Percentiles rank a stretch among this genome's conserved stretches.
phyloP scores from a whole-genome alignment of 2,329 filamentous ascomycete genomes.

The Parastagonospora nodorum region DNA sequence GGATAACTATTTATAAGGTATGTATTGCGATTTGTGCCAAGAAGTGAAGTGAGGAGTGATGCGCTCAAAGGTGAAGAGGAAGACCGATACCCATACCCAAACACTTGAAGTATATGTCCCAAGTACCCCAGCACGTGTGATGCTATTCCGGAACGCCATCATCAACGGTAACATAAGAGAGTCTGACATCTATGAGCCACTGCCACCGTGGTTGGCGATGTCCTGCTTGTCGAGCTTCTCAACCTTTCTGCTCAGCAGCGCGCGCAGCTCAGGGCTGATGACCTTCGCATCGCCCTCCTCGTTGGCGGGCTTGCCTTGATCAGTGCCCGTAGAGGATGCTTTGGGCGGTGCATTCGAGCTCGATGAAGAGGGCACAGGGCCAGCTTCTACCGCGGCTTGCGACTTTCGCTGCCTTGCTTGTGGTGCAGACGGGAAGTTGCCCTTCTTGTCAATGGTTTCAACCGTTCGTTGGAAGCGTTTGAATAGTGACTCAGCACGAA shows the following conservation, averaged over 20 bases:
- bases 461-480: constrained; percentile 85
- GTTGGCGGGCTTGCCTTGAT: constrained; percentile 43
- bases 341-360: constrained; percentile 17
- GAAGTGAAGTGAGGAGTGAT: constrained; percentile 7
- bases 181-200: constrained; percentile 9
- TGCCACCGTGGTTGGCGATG: constrained; percentile 40
- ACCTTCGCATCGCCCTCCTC: constrained; percentile 52
- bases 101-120: neutral
- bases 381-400: constrained; percentile 37
- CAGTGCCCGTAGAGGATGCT: constrained; percentile 33
- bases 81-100: neutral
- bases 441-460: constrained; percentile 89
- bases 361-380: constrained; percentile 26
- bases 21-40: constrained; percentile 4
- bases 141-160: constrained; percentile 6
- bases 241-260: constrained; percentile 65
- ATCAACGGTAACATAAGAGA: neutral
- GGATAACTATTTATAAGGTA: neutral
- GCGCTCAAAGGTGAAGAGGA: constrained; percentile 1
- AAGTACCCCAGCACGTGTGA: neutral
- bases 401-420: constrained; percentile 56
- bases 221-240: constrained; percentile 56
- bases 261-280: constrained; percentile 67
- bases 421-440: constrained; percentile 72
- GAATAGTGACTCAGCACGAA: constrained; percentile 88